These are phyloP conservation scores for Carex littledalei DNA, from an alignment of 176 grass and related monocot species.

Conservation along the genomic window DNA sequence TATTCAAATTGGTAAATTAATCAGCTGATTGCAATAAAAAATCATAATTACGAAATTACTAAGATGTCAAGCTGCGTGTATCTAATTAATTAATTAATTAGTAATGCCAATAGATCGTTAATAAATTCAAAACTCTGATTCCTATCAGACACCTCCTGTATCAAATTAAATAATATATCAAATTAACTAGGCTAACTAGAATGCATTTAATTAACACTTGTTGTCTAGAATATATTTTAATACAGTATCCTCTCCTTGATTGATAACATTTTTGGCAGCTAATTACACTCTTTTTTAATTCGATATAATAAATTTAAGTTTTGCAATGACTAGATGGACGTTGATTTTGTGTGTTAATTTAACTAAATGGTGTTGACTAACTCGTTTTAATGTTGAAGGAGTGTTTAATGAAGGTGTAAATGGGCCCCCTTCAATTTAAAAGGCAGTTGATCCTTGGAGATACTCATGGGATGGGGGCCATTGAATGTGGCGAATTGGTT, in stretches of 20 bases:
- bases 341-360: too few species aligned
- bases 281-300: too few species aligned
- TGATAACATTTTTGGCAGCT: too few species aligned
- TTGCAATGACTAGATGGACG: too few species aligned
- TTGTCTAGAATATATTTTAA: too few species aligned
- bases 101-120: not conserved
- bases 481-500: conserved; percentile 51
- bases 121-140: not conserved
- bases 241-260: too few species aligned
- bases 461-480: conserved; percentile 25
- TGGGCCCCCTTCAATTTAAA: too few species aligned
- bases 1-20: not conserved
- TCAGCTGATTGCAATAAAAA: not conserved
- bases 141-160: not conserved
- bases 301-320: too few species aligned
- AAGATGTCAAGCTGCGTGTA: not conserved
- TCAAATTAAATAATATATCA: not conserved
- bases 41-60: not conserved
- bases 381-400: too few species aligned
- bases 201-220: not conserved
- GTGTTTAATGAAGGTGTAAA: too few species aligned
- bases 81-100: not conserved
- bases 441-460: conserved; percentile 40
- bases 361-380: too few species aligned
- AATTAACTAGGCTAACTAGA: not conserved